Percentiles rank a stretch among this genome's conserved stretches.
Evolutionary conservation across 2,329 filamentous ascomycete genomes (phyloP).

Genomic region (Pseudophaeomoniella oleicola): DNA sequence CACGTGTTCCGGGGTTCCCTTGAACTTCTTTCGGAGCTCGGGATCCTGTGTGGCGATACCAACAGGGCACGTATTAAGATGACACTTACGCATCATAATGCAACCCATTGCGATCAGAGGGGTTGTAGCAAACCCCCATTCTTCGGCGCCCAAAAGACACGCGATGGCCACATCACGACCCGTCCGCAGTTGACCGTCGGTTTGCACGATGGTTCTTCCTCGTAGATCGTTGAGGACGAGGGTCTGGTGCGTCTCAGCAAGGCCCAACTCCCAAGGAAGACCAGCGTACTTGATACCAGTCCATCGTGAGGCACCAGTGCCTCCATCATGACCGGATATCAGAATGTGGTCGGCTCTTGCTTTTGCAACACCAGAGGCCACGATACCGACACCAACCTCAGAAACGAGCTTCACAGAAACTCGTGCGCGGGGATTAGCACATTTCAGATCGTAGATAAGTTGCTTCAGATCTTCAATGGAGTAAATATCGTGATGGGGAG

Average conservation of each 20-base stretch:
- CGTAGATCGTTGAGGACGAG: conserved; percentile 89
- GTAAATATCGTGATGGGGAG: conserved; percentile 96
- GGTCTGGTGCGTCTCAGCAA: conserved; percentile 94
- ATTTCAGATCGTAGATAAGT: conserved; percentile 94
- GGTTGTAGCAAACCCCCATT: conserved; percentile 92
- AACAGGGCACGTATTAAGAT: conserved; percentile 67
- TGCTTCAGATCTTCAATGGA: conserved; percentile 97
- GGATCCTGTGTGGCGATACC: conserved; percentile 93
- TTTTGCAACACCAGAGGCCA: conserved; percentile 93
- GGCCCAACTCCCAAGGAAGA: conserved; percentile 90
- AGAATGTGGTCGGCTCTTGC: conserved; percentile 94
- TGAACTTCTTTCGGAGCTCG: conserved; percentile 86
- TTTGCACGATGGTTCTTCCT: conserved; percentile 90
- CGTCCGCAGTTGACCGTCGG: conserved; percentile 84
- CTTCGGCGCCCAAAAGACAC: conserved; percentile 89
- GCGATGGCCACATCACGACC: conserved; percentile 89
- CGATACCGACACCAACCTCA: conserved; percentile 92
- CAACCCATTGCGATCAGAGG: conserved; percentile 95
- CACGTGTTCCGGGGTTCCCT: conserved; percentile 83
- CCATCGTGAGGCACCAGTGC: conserved; percentile 92
- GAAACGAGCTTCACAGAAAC: conserved; percentile 97
- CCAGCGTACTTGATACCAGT: conserved; percentile 98
- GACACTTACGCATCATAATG: conserved; percentile 81
- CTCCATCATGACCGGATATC: conserved; percentile 93
- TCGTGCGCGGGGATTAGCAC: conserved; percentile 79